Base-by-base conservation (phyloP, 163 green algal species). In the Picocystis sp. region DNA sequence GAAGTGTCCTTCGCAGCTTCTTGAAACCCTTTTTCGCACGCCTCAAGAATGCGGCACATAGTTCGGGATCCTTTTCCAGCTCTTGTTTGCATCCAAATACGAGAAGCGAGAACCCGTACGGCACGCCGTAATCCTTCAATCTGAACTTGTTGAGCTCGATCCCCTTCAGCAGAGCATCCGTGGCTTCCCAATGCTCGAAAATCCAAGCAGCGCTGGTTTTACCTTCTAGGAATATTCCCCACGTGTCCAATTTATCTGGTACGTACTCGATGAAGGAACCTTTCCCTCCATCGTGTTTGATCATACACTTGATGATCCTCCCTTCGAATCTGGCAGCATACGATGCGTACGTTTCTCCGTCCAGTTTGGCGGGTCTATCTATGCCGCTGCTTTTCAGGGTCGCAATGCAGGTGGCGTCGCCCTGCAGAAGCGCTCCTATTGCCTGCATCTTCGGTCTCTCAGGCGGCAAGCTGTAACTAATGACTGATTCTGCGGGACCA, bases 291-390 rank as follows among this genome's bases (percentile, higher is more conserved):
- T 38, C 29, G 29, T 38, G 29, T 38, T 58, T 54, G 44, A 90
- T 87, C 53, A 90, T 51, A 57, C 78, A 54, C 66, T 87, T 76
- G 45, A 93, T 78, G 52, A 93, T 89, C 22, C 83, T 70, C 1
- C 78, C 80, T 64, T 93, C 83, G 59, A 81, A 93, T 22, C 81
- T 70, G 10, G 81, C 81, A 6, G 62, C 83, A 61, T 92, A 90
- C 11, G 61, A 77, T 0, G 76, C 81, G 62, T 88, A 88, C n/a
- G 35, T 55, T 62, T 83, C 84, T 41, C 80, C 80, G 52, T 90
- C 78, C 47, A 93, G 73, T 55, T 87, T 57, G 2, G 45, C 43
- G 2, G 82, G 82, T 1, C 73, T 52, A 13, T 74, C 52, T 45
- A 92, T 80, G 35, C 83, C 76, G 13, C 50, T 72, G 43, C 22